Evolutionary conservation across 768 basidiomycete species (phyloP), one percentile per base, ranked within the genome.

Genomic region (Dictyophora rubrovolvata): DNA sequence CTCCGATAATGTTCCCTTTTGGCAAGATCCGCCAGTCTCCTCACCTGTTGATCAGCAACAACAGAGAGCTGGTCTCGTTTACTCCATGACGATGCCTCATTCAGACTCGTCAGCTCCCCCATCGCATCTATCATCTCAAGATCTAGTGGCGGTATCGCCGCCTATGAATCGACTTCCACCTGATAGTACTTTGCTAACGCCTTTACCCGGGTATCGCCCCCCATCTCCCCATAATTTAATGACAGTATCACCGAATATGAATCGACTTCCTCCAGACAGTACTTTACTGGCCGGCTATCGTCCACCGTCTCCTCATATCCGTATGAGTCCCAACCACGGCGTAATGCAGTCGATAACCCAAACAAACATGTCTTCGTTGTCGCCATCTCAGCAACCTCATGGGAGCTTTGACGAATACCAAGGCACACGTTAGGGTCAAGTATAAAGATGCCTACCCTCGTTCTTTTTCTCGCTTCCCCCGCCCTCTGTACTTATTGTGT

Each of bases 161-260:
- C 59, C 62, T 51, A 54, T 65, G 57, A 61, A 62, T 52, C 56
- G 67, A 48, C 74, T 87, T 28, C 80, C 84, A 17, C 71, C 80
- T 33, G 79, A 82, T 65, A 86, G 83, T 69, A 87, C 83, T 22
- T 74, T 89, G 56, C 73, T 88, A 61, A 88, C 86, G 34, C 85
- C 87, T n/a, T 73, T 86, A 18, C 76, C 81, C 5, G 79, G 82
- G 18, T 85, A 83, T 64, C 76, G 78, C 61, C 65, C 73, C 5
- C 63, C 76, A 33, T 68, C 77, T 58, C 56, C 62, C 37, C 54
- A 52, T 60, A 54, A 65, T 60, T 60, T 60, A 33, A 35, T 20
- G 9, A 17, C 23, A 16, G 2, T 54, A 11, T 35, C 55, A 55
- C 65, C 12, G 60, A 56, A 62, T 50, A 55, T 65, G 58, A 62